Evolutionary conservation across 805 yeast genomes (phyloP).

Genomic region (Kurtzmaniella cleridarum): DNA sequence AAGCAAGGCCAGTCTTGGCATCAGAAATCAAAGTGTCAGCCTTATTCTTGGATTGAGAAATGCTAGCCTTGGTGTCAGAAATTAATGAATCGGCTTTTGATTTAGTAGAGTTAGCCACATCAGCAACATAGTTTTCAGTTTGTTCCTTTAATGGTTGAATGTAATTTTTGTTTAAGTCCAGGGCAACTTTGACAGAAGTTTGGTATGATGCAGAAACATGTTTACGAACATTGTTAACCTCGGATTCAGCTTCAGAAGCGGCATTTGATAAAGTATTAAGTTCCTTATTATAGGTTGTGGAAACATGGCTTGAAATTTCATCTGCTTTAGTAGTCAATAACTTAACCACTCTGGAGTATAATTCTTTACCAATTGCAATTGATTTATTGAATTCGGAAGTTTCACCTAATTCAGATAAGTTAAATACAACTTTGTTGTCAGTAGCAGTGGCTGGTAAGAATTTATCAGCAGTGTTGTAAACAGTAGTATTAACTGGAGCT

Average conservation of each 20-base stretch:
- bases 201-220: slow-evolving; percentile 30
- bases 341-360: slow-evolving; percentile 14
- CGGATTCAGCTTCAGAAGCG: slow-evolving; percentile 9
- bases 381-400: slow-evolving; percentile 14
- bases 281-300: slow-evolving; percentile 31
- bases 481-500: slow-evolving; percentile 10
- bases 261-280: slow-evolving; percentile 15
- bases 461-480: slow-evolving; percentile 15
- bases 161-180: slow-evolving; percentile 28
- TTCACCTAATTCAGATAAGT: slow-evolving; percentile 12
- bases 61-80: slow-evolving; percentile 15
- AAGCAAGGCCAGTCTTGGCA: slow-evolving; percentile 10
- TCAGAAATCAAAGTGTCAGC: slow-evolving; percentile 25
- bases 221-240: slow-evolving; percentile 23
- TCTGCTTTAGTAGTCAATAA: slow-evolving; percentile 23
- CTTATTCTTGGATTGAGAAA: slow-evolving; percentile 13
- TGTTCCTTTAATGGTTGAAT: slow-evolving; percentile 35
- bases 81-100: slow-evolving; percentile 24
- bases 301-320: slow-evolving; percentile 24
- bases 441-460: slow-evolving; percentile 20
- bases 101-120: slow-evolving; percentile 18
- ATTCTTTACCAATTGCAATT: slow-evolving; percentile 14
- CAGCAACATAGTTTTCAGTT: slow-evolving; percentile 33
- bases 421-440: slow-evolving; percentile 23
- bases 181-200: slow-evolving; percentile 28